A percentile compares a stretch with the other conserved stretches of the same genome.
These are phyloP conservation scores for Pyrenula massariospora DNA, from an alignment of 495 filamentous ascomycete species.

Conservation along the genomic window DNA sequence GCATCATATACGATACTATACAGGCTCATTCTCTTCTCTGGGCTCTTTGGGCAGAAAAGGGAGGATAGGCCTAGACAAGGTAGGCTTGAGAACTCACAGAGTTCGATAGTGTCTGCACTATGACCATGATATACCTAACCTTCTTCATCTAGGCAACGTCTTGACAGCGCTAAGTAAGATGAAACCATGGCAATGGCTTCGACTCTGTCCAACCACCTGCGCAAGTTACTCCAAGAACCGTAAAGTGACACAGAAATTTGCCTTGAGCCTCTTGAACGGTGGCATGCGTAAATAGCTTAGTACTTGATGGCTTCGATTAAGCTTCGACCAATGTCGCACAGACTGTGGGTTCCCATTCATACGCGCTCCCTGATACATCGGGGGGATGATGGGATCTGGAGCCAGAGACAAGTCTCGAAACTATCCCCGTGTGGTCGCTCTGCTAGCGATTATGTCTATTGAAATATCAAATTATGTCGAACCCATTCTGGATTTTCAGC, in stretches of 20 bases:
- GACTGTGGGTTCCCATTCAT: neutral
- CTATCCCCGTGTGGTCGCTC: too few species aligned
- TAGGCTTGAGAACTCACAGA: neutral
- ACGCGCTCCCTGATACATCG: neutral
- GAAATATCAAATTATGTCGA: too few species aligned
- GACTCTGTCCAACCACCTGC: neutral
- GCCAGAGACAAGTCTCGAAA: neutral
- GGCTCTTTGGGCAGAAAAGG: too few species aligned
- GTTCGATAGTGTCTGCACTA: neutral
- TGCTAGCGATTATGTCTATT: too few species aligned
- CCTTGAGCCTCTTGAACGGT: neutral
- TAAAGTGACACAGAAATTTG: neutral
- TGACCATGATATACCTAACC: neutral
- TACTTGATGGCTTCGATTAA: neutral
- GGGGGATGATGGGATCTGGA: neutral
- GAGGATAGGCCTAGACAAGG: neutral
- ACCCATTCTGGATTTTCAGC: too few species aligned
- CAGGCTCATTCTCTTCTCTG: neutral
- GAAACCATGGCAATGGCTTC: neutral
- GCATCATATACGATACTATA: neutral
- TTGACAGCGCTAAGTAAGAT: neutral
- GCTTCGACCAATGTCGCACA: neutral
- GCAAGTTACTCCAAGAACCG: neutral
- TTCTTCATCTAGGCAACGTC: neutral
- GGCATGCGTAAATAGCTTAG: neutral